Base-by-base conservation (phyloP, 768 basidiomycete species). In the Cubamyces sp. region DNA sequence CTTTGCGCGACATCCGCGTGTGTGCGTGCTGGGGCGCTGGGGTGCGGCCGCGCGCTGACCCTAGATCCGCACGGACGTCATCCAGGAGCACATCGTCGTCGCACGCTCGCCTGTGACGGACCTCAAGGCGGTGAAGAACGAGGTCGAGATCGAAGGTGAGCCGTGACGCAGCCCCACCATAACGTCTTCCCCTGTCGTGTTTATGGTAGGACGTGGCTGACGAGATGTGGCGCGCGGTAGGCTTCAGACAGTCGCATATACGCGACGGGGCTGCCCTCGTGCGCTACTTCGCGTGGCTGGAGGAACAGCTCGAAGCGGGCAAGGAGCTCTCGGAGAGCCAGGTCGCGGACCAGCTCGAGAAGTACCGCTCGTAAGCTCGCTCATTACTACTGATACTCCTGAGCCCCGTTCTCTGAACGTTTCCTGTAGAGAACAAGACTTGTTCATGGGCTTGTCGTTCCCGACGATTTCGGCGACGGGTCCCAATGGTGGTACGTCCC, bases 271-370 rank as follows among this genome's bases (percentile, higher is more conserved):
- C 82, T 1, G 96, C 96, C 0, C 79, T 98, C 49, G 86, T 84
- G 8, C 83, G 88, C 15, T 99, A 98, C 76, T 98, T 98, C 68
- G 82, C 94, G 0, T 99, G 96, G 97, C 80, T 99, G 1, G 94
- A 98, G 74, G 90, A 94, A 64, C 83, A 88, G 65, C 78, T 98
- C 18, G 73, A 81, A 3, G 76, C 81, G 7, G 91, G 87, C 0
- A 78, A 77, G 18, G 80, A 78, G 60, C 62, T 96, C 61, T 87
- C 82, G 43, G 96, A 99, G 73, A 87, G 87, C 64, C 82, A 94
- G 62, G 96, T 84, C 14, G 89, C 95, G 0, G 84, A 86, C 67
- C 78, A 87, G 67, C 79, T 99, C 52, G 90, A 94, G 76, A 76
- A 84, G 67, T 97, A 83, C 68, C 80, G 96, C 75, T 85, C 86